Base-by-base conservation (phyloP, 2,329 filamentous ascomycete species). In the Trichoderma asperellum region DNA sequence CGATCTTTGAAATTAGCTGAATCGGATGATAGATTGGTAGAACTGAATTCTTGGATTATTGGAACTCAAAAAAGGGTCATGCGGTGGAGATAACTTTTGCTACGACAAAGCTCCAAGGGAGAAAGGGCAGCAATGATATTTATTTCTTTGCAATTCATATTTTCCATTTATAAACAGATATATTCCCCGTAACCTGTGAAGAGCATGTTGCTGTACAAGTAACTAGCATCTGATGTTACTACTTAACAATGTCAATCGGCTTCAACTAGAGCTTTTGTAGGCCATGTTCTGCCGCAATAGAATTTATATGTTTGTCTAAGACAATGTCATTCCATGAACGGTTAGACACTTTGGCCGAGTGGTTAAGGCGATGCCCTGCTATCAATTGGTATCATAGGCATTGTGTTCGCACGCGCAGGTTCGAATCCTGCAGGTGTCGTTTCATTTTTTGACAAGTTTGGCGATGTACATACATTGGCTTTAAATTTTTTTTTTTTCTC, bases 331-430 rank as follows among this genome's bases (percentile, higher is more conserved):
- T 40, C 58, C 68, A 63, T 29, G 37, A 60, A 34, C 27, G 29
- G 68, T 67, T 67, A 67, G 68, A 70, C 68, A 70, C 68, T 70
- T 70, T 70, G 68, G 68, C 68, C 68, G 68, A 70, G 68, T 70
- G 68, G 68, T 70, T 70, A 70, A 70, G 68, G 68, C 68, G 68
- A 70, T 70, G 68, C 68, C 68, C 68, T 70, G 68, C 68, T 70
- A 70, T 70, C 63, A 24, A 35, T 8, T 16, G 63, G 52, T 70
- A 70, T 63, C 68, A 27, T 49, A 70, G 68, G 68, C 68, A 70
- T 70, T 70, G 68, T 70, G 68, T 70, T 70, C 68, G 68, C 68
- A 70, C 68, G 68, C 68, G 68, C 68, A 70, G 68, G 68, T 70
- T 70, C 68, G 68, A 70, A 70, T 70, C 68, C 68, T 70, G 68